phyloP scores from a whole-genome alignment of 2,329 filamentous ascomycete genomes.

The Aspergillus melleus region DNA sequence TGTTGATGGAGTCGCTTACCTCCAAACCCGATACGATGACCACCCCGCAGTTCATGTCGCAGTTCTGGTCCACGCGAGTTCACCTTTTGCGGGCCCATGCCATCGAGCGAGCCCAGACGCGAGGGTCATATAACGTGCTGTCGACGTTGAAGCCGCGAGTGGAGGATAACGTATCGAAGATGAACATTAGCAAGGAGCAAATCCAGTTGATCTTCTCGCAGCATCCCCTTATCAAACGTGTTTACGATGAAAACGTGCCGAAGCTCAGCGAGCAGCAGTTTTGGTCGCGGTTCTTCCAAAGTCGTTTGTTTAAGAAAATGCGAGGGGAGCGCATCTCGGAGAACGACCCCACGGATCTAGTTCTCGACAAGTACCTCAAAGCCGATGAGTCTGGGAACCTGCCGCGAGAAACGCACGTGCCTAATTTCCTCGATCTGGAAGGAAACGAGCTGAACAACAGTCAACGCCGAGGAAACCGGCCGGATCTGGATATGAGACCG shows the following conservation, averaged over 20 bases:
- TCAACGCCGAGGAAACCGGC: constrained; percentile 79
- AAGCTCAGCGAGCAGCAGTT: constrained; percentile 77
- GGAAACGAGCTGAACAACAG: constrained; percentile 95
- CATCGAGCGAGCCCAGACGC: constrained; percentile 81
- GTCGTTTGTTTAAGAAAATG: constrained; percentile 83
- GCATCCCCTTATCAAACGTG: constrained; percentile 83
- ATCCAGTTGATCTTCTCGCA: constrained; percentile 91
- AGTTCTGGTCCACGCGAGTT: constrained; percentile 91
- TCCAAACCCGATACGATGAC: constrained; percentile 84
- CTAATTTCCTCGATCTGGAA: constrained; percentile 87
- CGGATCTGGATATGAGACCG: constrained; percentile 87
- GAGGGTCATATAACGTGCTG: constrained; percentile 90
- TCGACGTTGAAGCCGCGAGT: constrained; percentile 82
- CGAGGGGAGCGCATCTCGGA: constrained; percentile 85
- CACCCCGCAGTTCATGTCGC: constrained; percentile 76
- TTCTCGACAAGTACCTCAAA: constrained; percentile 84
- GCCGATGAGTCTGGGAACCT: constrained; percentile 61
- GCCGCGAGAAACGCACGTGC: constrained; percentile 63
- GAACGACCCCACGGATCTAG: constrained; percentile 70
- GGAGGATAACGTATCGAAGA: constrained; percentile 70
- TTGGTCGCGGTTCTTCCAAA: constrained; percentile 93
- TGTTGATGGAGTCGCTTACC: constrained; percentile 80
- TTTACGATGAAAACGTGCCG: constrained; percentile 92
- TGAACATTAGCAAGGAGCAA: constrained; percentile 88
- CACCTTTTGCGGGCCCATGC: constrained; percentile 86